Percentiles rank a stretch among this genome's conserved stretches.
These are phyloP conservation scores for Chloris gayana DNA, from an alignment of 176 grass and related monocot species.

Conservation along the genomic window DNA sequence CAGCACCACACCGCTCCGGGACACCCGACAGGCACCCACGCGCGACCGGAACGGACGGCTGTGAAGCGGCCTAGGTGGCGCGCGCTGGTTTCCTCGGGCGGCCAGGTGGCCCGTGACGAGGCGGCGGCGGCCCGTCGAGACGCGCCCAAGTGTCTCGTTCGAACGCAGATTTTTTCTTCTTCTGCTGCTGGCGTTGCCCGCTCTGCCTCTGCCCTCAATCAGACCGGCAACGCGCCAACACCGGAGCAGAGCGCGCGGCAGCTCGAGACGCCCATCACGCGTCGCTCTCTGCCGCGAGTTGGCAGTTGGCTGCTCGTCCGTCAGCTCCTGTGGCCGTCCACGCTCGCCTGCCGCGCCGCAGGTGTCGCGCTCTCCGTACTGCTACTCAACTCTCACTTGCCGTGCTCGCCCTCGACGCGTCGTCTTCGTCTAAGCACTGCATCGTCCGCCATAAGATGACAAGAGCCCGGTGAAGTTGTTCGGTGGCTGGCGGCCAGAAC, in stretches of 20 bases:
- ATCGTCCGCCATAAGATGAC: neutral
- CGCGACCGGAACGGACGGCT: constrained; percentile 17
- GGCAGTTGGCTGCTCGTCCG: neutral
- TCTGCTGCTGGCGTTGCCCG: no score
- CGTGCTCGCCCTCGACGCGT: neutral
- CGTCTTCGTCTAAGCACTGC: neutral
- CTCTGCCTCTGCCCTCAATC: neutral
- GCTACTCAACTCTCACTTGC: neutral
- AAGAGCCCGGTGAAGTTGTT: neutral
- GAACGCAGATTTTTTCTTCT: neutral
- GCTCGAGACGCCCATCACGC: neutral
- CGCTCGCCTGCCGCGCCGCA: neutral
- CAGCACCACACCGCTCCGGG: neutral
- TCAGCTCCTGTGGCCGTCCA: neutral
- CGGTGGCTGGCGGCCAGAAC: no score
- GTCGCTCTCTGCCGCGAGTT: neutral
- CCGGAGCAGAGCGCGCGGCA: no score
- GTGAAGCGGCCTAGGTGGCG: constrained; percentile 25
- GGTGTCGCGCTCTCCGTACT: neutral
- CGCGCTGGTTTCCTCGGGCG: neutral
- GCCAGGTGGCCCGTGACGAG: constrained; percentile 16
- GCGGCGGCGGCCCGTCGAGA: neutral
- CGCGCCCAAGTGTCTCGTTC: neutral
- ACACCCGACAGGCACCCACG: neutral
- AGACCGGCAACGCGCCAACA: neutral